phyloP scores from a whole-genome alignment of 768 basidiomycete species.

The Amanita subjunquillea region DNA sequence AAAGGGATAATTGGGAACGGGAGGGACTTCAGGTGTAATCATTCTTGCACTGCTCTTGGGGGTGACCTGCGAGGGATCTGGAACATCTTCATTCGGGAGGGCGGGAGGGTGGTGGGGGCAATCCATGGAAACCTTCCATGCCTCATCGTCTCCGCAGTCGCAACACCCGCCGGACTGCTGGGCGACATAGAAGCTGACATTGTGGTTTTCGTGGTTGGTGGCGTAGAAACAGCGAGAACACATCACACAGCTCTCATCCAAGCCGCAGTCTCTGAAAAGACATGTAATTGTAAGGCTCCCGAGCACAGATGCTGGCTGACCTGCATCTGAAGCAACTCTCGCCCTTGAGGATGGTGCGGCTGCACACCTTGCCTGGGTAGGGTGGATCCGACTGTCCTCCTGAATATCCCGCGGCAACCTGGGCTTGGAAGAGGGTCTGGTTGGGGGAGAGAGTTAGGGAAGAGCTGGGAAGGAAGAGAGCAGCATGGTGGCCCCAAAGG shows the following conservation, averaged over 20 bases:
- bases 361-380: slow-evolving; percentile 67
- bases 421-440: slow-evolving; percentile 59
- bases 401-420: slow-evolving; percentile 42
- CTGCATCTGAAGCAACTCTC: slow-evolving; percentile 93
- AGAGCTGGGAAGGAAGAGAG: slow-evolving; percentile 62
- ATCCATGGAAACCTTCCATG: slow-evolving; percentile 60
- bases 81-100: slow-evolving; percentile 16
- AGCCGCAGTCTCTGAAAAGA: slow-evolving; percentile 69
- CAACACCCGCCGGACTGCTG: slow-evolving; percentile 91
- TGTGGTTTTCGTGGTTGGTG: slow-evolving; percentile 80
- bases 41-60: slow-evolving; percentile 31
- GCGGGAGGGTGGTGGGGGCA: slow-evolving; percentile 72
- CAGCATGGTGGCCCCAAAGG: slow-evolving; percentile 70
- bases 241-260: slow-evolving; percentile 84
- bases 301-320: slow-evolving; percentile 36
- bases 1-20: slow-evolving; percentile 49
- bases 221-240: slow-evolving; percentile 87
- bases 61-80: slow-evolving; percentile 20
- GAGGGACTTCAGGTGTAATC: slow-evolving; percentile 43
- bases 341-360: slow-evolving; percentile 81
- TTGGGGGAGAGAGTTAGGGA: slow-evolving; percentile 54
- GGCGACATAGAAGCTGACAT: slow-evolving; percentile 87
- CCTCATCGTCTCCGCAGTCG: slow-evolving; percentile 88
- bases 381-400: slow-evolving; percentile 52
- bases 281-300: neutral